Base-by-base conservation (phyloP, 768 basidiomycete species). In the Xerocomus brunneocitrinus region DNA sequence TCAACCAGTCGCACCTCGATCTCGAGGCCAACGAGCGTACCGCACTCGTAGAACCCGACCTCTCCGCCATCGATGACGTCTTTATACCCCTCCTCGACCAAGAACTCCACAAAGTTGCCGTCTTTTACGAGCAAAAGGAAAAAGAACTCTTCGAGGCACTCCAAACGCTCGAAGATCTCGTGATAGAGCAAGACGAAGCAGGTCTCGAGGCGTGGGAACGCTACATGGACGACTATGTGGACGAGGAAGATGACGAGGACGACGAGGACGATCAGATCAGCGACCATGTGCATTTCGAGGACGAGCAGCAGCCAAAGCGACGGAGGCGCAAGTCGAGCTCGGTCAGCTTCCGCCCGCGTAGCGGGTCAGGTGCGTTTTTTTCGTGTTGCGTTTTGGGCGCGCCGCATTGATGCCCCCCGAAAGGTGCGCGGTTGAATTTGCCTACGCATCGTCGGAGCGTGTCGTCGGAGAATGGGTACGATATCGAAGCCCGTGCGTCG, bases 101-200 rank as follows among this genome's bases (percentile, higher is more conserved):
- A 56, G 94, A 99, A 63, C 76, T 95, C 30, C 75, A 76, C 63
- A 97, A 94, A 78, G 85, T 98, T 16, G 71, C 74, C 22, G 49
- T 73, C 0, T 98, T 98, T 68, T 98, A 98, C 68, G 78, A 79
- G 44, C 62, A 69, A 2, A 91, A 95, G 69, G 85, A 90, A 63
- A 79, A 76, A 42, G 89, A 94, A 46, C 71, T 97, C 1, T 60
- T 79, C 5, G 77, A 78, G 1, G 86, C 87, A 31, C 69, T 87
- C 5, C 68, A 71, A 0, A 77, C 79, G 24, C 65, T 91, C 51
- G 83, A 87, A 60, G 75, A 74, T 22, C 75, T 81, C 28, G 76
- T 89, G 3, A 61, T 69, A 22, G 68, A 75, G 60, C 83, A 85
- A 62, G 89, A 91, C 53, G 80, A 81, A 47, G 67, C 73, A 1